Percentiles rank a stretch among this genome's conserved stretches.
Conservation (phyloP, 495 filamentous ascomycete species). For the Hypoxylon subgilvum region DNA sequence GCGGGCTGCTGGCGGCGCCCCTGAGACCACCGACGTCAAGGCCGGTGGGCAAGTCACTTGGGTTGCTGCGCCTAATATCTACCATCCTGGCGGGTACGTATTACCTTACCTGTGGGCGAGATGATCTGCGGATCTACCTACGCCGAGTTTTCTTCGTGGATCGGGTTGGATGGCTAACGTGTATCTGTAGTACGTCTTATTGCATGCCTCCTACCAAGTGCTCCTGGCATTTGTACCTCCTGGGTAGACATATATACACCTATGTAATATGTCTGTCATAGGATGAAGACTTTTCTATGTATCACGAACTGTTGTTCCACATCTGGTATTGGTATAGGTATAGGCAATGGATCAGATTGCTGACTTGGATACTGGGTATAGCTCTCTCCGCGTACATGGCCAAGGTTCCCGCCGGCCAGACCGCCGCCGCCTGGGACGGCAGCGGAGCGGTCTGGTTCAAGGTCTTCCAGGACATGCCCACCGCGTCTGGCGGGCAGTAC, state of each 20-base stretch:
- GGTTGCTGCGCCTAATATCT: constrained; percentile 53
- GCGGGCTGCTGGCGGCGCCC: constrained; percentile 47
- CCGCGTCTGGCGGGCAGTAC: constrained; percentile 42
- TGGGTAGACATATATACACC: no score
- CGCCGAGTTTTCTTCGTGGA: neutral
- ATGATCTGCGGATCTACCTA: neutral
- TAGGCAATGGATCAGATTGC: no score
- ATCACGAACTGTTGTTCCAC: no score
- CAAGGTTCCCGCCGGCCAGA: constrained; percentile 56
- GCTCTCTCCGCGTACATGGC: constrained; percentile 61
- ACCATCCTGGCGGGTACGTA: constrained; percentile 52
- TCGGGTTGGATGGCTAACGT: no score
- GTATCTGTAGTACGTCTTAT: no score
- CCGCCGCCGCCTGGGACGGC: constrained; percentile 55
- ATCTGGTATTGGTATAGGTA: no score
- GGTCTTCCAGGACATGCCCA: constrained; percentile 56
- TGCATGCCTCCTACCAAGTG: no score
- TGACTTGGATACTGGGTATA: constrained; percentile 16
- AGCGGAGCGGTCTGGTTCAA: constrained; percentile 60
- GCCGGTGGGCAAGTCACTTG: constrained; percentile 54
- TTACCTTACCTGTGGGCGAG: no score
- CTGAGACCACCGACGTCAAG: constrained; percentile 49
- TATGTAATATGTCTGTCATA: no score
- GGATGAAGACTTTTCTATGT: no score
- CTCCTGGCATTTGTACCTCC: no score